Evolutionary conservation across 2,329 filamentous ascomycete genomes (phyloP).

Genomic region (Phialophora tarda): DNA sequence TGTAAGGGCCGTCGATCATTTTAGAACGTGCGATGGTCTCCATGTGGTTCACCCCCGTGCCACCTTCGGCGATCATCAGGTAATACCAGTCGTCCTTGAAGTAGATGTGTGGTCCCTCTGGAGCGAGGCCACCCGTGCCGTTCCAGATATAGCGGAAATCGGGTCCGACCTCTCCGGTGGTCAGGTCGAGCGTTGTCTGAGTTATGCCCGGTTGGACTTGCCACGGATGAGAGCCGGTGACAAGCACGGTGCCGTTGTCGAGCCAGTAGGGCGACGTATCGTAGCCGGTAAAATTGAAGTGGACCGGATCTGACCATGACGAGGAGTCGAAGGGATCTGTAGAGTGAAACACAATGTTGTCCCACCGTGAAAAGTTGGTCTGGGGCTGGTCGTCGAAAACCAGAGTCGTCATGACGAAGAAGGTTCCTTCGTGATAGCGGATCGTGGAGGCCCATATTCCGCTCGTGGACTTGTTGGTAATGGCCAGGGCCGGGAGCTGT

Average conservation of each 20-base stretch:
- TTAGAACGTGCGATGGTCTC: constrained; percentile 56
- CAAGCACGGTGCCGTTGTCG: constrained; percentile 48
- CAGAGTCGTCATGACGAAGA: constrained; percentile 55
- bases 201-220: constrained; percentile 36
- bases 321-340: constrained; percentile 50
- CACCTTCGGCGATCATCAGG: constrained; percentile 60
- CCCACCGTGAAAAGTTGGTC: constrained; percentile 41
- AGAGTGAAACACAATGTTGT: constrained; percentile 49
- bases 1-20: constrained; percentile 56
- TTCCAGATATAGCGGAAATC: constrained; percentile 51
- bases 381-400: constrained; percentile 40
- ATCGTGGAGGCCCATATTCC: constrained; percentile 57
- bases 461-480: constrained; percentile 33
- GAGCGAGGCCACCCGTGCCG: constrained; percentile 52
- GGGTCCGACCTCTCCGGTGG: constrained; percentile 44
- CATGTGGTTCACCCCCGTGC: constrained; percentile 58
- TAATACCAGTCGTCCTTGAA: constrained; percentile 60
- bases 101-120: constrained; percentile 63
- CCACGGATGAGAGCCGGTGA: constrained; percentile 42
- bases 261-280: constrained; percentile 59
- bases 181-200: constrained; percentile 42
- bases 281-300: constrained; percentile 48
- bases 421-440: constrained; percentile 51
- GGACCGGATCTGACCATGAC: constrained; percentile 53
- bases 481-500: not conserved